Evolutionary conservation across 106 monocot genomes (phyloP).

Genomic region (Platanthera zijinensis): DNA sequence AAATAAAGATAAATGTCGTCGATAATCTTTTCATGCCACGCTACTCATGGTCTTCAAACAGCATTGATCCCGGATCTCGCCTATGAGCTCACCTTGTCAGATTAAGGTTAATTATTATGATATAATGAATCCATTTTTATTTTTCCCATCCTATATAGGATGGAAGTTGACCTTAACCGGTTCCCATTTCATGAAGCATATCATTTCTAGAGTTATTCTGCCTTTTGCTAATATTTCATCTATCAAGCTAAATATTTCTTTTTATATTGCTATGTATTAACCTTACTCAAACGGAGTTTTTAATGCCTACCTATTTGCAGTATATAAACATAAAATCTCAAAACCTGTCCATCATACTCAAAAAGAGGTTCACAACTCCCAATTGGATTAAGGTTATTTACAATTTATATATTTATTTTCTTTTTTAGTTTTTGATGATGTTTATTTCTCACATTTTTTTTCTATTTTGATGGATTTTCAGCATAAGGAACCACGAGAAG

Average conservation of each 20-base stretch:
- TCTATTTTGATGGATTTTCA: conserved; percentile 23
- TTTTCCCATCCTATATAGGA: no score
- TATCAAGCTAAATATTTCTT: not conserved
- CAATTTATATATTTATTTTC: not conserved
- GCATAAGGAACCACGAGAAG: conserved; percentile 99
- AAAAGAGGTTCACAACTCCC: conserved; percentile 90
- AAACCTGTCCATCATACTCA: conserved; percentile 65
- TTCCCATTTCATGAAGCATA: no score
- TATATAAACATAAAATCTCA: conserved; percentile 91
- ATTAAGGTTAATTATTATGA: no score
- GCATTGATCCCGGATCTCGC: no score
- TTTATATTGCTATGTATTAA: not conserved
- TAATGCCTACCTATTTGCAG: conserved; percentile 27
- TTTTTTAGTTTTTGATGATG: not conserved
- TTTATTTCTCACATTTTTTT: conserved; percentile 1
- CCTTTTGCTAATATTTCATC: not conserved
- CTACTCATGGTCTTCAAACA: no score
- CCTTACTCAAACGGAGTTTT: not conserved
- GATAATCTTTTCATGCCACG: no score
- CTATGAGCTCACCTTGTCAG: no score
- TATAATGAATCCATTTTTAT: no score
- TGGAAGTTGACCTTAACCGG: no score
- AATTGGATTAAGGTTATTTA: conserved; percentile 88
- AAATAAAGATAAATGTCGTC: no score
- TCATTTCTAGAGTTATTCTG: not conserved